These are phyloP conservation scores for Candida odintsovae DNA, from an alignment of 805 yeast species.

Conservation along the genomic window DNA sequence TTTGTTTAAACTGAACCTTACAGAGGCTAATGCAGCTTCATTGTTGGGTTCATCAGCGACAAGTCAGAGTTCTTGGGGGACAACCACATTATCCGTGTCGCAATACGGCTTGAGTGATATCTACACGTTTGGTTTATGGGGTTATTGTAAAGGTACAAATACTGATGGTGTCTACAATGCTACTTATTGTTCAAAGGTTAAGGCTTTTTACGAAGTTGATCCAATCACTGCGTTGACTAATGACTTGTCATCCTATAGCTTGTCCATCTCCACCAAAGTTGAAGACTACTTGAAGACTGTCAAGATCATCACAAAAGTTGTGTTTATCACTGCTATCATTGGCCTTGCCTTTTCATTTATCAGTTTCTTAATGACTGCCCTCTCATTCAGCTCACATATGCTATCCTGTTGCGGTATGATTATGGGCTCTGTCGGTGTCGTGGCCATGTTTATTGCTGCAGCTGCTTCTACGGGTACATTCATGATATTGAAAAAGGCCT, in stretches of 20 bases:
- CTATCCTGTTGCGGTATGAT: conserved; percentile 41
- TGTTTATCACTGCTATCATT: conserved; percentile 49
- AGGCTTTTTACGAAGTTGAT: conserved; percentile 51
- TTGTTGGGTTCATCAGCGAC: conserved; percentile 9
- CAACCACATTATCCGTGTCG: neutral
- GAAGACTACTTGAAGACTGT: conserved; percentile 39
- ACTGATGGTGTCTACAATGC: conserved; percentile 23
- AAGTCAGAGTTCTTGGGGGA: neutral
- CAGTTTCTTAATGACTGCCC: conserved; percentile 37
- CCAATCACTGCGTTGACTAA: conserved; percentile 33
- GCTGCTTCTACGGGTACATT: conserved; percentile 63
- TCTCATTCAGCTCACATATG: conserved; percentile 41
- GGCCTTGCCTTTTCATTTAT: conserved; percentile 41
- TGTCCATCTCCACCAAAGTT: conserved; percentile 48
- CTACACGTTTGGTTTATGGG: conserved; percentile 57
- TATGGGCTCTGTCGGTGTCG: conserved; percentile 34
- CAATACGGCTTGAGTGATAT: conserved; percentile 35
- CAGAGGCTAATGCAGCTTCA: conserved; percentile 16
- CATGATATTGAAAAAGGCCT: conserved; percentile 38
- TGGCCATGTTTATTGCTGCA: conserved; percentile 36
- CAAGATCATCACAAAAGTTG: conserved; percentile 45
- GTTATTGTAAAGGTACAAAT: conserved; percentile 47
- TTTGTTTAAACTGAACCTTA: conserved; percentile 41
- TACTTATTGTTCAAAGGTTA: conserved; percentile 49
- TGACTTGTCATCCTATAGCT: conserved; percentile 19